A percentile compares a stretch with the other conserved stretches of the same genome.
phyloP scores from a whole-genome alignment of 2,329 filamentous ascomycete genomes.

The Cryphonectria nitschkei region DNA sequence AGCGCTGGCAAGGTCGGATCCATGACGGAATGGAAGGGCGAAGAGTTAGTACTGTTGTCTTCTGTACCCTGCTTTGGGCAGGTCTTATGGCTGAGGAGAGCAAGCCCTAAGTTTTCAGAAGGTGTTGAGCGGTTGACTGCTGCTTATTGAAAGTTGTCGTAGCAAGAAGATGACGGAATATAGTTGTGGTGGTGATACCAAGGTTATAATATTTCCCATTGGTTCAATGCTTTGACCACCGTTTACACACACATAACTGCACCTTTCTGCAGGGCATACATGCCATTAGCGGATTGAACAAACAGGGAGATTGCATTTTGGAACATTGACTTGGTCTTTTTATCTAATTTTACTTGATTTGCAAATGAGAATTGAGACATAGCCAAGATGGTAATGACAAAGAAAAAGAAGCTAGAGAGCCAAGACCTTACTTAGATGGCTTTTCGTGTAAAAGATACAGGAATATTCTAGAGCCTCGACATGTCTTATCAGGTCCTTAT shows the following conservation, averaged over 20 bases:
- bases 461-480: not conserved
- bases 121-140: not conserved
- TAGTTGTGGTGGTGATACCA: not conserved
- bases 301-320: not conserved
- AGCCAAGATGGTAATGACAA: not conserved
- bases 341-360: too few relatives aligned
- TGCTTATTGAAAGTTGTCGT: not conserved
- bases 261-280: not conserved
- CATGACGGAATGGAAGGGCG: not conserved
- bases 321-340: not conserved
- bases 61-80: not conserved
- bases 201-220: not conserved
- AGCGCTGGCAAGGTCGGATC: slow-evolving; percentile 11
- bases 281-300: not conserved
- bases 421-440: not conserved
- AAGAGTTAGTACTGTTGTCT: too few relatives aligned
- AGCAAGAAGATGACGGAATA: not conserved
- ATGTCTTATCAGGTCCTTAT: not conserved
- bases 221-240: not conserved
- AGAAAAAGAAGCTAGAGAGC: not conserved
- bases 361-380: not conserved
- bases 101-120: not conserved
- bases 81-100: not conserved
- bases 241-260: not conserved
- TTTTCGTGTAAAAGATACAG: not conserved